Evolutionary conservation across 176 grass and related monocot species (phyloP), one percentile per base, ranked within the genome.

Genomic region (Rhynchospora tenuis): DNA sequence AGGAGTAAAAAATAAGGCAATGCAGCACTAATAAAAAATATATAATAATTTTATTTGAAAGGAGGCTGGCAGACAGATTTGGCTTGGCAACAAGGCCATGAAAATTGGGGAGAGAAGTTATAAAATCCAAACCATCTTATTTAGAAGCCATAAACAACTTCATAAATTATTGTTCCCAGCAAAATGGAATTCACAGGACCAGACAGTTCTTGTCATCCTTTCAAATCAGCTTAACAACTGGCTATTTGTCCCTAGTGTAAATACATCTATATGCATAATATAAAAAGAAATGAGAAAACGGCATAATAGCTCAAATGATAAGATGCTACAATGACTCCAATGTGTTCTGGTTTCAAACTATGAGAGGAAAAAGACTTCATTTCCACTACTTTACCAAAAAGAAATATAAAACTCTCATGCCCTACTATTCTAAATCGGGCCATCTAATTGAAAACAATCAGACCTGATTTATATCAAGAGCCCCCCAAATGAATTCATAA

Each of bases 1-100:
- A 62, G 31, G 87, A 60, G 87, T 81, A 67, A 28, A 26, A 83
- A 89, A 80, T 73, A 69, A 65, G 20, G 22, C 5, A 50, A 9
- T 65, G 33, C 11, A 80, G n/a, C 59, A 27, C 71, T 52, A 52
- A 75, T 46, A 43, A 45, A 1, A 63, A 9, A 61, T 43, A 64
- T 64, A 38, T 38, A 38, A 38, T 64, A 31, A 33, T 56, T 56
- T 1, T 5, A 14, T 77, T 77, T 4, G 24, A 55, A 20, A 74
- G 52, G 47, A 55, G 20, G 54, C 51, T 74, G 71, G 71, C 12
- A 51, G 46, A 55, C 3, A 76, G 5, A 70, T 44, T 74, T 52
- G 22, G 47, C 52, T 75, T 28, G 54, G 47, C 72, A 75, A 28
- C 51, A 15, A 26, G 12, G 4, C 22, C 72, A 75, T 75, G 72